These are phyloP conservation scores for Dacryopinax spathularia DNA, from an alignment of 768 basidiomycete species.

Conservation along the genomic window DNA sequence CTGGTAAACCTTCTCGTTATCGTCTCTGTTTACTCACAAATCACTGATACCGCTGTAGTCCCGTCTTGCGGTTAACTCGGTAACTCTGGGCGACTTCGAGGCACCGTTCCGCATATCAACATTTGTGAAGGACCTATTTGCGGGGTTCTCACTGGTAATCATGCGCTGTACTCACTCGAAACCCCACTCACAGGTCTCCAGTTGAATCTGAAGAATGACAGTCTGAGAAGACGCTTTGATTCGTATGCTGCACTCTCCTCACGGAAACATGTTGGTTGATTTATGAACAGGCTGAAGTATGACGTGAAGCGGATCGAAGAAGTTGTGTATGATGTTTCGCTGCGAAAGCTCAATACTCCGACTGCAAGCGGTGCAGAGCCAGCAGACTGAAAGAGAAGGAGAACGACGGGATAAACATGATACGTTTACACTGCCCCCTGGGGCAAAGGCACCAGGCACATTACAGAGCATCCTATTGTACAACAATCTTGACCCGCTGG, in stretches of 20 bases:
- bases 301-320: slow-evolving; percentile 83
- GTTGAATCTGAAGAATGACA: slow-evolving; percentile 74
- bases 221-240: slow-evolving; percentile 54
- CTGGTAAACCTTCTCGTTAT: slow-evolving; percentile 34
- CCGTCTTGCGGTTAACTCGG: slow-evolving; percentile 61
- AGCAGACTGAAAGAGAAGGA: background rate
- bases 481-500: background rate
- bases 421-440: background rate
- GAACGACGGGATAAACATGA: background rate
- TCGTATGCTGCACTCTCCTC: background rate
- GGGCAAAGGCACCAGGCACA: background rate
- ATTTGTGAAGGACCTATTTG: slow-evolving; percentile 40
- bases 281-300: slow-evolving; percentile 57
- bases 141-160: slow-evolving; percentile 69
- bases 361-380: background rate
- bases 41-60: slow-evolving; percentile 33
- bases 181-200: slow-evolving; percentile 16
- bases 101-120: slow-evolving; percentile 41
- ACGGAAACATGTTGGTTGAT: background rate
- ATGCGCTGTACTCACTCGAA: background rate
- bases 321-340: slow-evolving; percentile 77
- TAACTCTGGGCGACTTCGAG: slow-evolving; percentile 70
- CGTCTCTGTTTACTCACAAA: background rate
- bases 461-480: background rate
- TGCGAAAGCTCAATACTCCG: slow-evolving; percentile 39